Percentiles rank a stretch among this genome's conserved stretches.
phyloP scores from a whole-genome alignment of 2,329 filamentous ascomycete genomes.

The Epichloe bromicola region DNA sequence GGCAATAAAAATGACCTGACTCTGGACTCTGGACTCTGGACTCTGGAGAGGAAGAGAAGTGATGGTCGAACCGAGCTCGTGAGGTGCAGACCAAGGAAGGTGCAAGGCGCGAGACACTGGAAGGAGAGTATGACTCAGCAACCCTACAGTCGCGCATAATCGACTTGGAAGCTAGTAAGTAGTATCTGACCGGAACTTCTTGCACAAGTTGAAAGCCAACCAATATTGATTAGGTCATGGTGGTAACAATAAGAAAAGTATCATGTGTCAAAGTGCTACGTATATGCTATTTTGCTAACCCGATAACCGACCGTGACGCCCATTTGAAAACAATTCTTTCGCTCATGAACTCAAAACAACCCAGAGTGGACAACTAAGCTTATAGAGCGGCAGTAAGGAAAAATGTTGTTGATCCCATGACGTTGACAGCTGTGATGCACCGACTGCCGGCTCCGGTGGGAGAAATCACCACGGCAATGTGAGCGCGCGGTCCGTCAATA shows the following conservation, averaged over 20 bases:
- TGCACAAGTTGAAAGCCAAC: too few species aligned
- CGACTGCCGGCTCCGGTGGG: neutral
- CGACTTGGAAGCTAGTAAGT: too few species aligned
- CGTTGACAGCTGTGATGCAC: neutral
- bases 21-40: too few species aligned
- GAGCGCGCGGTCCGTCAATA: neutral
- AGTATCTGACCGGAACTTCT: too few species aligned
- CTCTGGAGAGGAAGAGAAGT: too few species aligned
- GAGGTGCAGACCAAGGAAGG: too few species aligned
- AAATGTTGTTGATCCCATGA: neutral
- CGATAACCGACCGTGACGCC: neutral
- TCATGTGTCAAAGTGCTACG: neutral
- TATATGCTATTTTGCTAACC: slow-evolving; percentile 1
- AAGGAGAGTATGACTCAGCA: too few species aligned
- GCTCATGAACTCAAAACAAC: neutral
- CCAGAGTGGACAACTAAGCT: neutral
- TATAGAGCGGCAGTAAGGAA: neutral
- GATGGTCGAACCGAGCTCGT: too few species aligned
- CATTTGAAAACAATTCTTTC: neutral
- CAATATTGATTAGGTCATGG: neutral
- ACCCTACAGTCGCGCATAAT: too few species aligned
- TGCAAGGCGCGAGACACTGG: too few species aligned
- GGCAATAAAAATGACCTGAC: neutral
- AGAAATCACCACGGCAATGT: neutral
- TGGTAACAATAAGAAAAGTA: neutral